Percentiles rank a stretch among this genome's conserved stretches.
Conservation (phyloP, 1,284 basidiomycete species). For the Sanghuangporus sanghuang region DNA sequence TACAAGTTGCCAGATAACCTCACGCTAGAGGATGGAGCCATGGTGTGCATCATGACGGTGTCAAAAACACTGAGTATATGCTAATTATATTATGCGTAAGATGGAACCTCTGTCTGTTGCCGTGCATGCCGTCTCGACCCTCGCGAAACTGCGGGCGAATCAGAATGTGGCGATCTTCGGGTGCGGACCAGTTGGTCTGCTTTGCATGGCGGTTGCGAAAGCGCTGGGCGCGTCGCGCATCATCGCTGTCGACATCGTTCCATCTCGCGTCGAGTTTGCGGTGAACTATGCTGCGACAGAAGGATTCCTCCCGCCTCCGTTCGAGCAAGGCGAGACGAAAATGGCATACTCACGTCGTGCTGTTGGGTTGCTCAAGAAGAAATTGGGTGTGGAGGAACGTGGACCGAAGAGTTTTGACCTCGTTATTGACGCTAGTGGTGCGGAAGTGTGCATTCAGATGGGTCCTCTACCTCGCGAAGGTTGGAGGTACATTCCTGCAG, state of each 20-base stretch:
- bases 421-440: conserved; percentile 83
- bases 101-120: conserved; percentile 95
- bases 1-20: conserved; percentile 72
- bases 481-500: conserved; percentile 72
- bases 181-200: conserved; percentile 90
- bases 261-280: conserved; percentile 82
- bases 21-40: conserved; percentile 83
- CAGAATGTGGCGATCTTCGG: conserved; percentile 79
- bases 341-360: conserved; percentile 67
- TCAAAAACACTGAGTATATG: background rate
- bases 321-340: conserved; percentile 60
- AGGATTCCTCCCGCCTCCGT: conserved; percentile 62
- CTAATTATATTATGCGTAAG: conserved; percentile 31
- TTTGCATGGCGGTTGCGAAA: conserved; percentile 90
- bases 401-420: conserved; percentile 63
- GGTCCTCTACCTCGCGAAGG: conserved; percentile 68
- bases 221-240: conserved; percentile 80
- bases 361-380: conserved; percentile 52
- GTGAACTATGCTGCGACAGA: conserved; percentile 84
- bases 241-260: conserved; percentile 83
- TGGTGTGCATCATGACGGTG: conserved; percentile 42
- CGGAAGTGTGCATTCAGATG: conserved; percentile 84
- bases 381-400: conserved; percentile 54
- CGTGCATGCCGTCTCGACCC: conserved; percentile 79
- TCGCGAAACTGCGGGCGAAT: conserved; percentile 69